phyloP scores from a whole-genome alignment of 1,284 basidiomycete genomes.

The Omphalotus olearius region DNA sequence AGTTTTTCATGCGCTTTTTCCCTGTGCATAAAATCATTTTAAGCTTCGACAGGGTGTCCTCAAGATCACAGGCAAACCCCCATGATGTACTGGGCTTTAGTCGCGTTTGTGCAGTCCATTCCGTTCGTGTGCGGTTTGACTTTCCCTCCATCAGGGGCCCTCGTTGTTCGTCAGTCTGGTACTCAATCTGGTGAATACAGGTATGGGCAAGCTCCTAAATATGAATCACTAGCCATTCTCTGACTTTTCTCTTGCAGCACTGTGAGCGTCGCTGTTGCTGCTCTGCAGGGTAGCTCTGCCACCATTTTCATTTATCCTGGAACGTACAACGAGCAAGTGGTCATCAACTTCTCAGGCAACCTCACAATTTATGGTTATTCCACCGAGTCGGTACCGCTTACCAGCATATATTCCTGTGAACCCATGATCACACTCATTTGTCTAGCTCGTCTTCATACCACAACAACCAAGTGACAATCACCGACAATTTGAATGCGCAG shows the following conservation, averaged over 20 bases:
- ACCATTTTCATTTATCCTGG: slow-evolving; percentile 28
- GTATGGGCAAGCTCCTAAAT: neutral
- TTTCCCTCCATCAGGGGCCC: slow-evolving; percentile 17
- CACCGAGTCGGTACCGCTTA: slow-evolving; percentile 15
- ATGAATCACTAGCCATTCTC: neutral
- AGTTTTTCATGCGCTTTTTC: no score
- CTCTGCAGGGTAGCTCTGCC: slow-evolving; percentile 25
- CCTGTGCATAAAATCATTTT: no score
- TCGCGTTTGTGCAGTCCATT: slow-evolving; percentile 18
- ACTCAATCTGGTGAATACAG: slow-evolving; percentile 22
- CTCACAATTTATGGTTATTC: slow-evolving; percentile 24
- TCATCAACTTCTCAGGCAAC: slow-evolving; percentile 16
- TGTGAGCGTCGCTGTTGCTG: slow-evolving; percentile 23
- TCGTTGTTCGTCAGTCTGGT: slow-evolving; percentile 22
- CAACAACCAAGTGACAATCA: slow-evolving; percentile 23
- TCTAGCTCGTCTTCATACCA: slow-evolving; percentile 21
- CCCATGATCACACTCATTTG: neutral
- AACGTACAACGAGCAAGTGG: slow-evolving; percentile 25
- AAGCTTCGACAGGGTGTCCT: no score
- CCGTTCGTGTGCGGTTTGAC: neutral
- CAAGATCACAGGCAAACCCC: no score
- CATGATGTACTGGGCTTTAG: no score
- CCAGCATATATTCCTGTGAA: neutral
- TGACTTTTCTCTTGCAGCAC: slow-evolving; percentile 14
- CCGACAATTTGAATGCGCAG: slow-evolving; percentile 24